phyloP scores from a whole-genome alignment of 1,284 basidiomycete genomes.

The Microbotryum silenes-acaulis region DNA sequence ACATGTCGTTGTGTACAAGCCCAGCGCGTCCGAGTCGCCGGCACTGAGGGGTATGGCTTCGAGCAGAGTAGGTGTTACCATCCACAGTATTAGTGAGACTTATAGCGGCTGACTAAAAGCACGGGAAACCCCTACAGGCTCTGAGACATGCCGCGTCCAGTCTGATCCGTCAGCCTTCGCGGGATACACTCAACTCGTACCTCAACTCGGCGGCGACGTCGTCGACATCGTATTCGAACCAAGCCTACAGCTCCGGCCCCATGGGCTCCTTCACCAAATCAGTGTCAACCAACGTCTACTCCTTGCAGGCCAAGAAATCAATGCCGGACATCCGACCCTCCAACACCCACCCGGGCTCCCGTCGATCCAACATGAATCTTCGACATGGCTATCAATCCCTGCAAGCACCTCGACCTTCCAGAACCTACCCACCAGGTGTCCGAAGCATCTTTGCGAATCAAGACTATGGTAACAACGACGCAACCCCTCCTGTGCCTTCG shows the following conservation, averaged over 20 bases:
- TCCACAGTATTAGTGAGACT: not conserved
- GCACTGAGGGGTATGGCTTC: not conserved
- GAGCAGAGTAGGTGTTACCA: conserved; percentile 2
- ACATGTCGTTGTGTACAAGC: conserved; percentile 81
- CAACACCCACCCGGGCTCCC: not conserved
- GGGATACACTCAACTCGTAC: conserved; percentile 47
- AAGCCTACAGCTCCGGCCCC: conserved; percentile 36
- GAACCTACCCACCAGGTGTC: no score
- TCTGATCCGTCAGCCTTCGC: conserved; percentile 64
- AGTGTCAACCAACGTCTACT: conserved; percentile 42
- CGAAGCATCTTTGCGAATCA: no score
- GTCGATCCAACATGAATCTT: no score
- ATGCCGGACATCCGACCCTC: conserved; percentile 58
- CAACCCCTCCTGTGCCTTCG: no score
- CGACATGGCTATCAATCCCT: no score
- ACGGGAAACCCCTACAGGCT: conserved; percentile 35
- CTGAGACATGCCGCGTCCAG: conserved; percentile 54
- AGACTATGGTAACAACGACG: no score
- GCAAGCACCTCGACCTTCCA: no score
- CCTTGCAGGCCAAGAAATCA: conserved; percentile 80
- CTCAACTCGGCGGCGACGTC: conserved; percentile 3
- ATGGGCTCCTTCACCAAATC: conserved; percentile 11
- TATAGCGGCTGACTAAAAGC: not conserved
- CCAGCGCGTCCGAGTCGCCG: not conserved
- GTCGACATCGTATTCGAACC: conserved; percentile 1